A percentile compares a stretch with the other conserved stretches of the same genome.
These are phyloP conservation scores for Nothophoma quercina DNA, from an alignment of 2,329 filamentous ascomycete species.

Conservation along the genomic window DNA sequence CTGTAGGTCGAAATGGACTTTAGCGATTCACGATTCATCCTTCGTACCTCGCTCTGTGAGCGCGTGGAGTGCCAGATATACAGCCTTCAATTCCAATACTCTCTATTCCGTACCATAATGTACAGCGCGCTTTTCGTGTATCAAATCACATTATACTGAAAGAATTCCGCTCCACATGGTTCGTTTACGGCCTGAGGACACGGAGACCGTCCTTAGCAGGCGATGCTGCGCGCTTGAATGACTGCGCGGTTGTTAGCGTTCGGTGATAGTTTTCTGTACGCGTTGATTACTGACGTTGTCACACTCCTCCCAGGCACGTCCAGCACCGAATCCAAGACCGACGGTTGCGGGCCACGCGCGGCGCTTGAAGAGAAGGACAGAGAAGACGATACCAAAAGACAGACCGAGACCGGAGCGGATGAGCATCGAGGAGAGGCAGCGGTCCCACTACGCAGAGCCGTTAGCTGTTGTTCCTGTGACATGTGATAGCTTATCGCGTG, in stretches of 20 bases:
- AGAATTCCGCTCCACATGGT: constrained; percentile 6
- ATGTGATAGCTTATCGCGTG: constrained; percentile 24
- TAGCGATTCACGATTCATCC: too few relatives aligned
- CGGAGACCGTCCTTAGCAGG: constrained; percentile 59
- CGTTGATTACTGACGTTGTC: constrained; percentile 66
- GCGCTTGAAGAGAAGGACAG: constrained; percentile 96
- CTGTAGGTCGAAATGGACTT: too few relatives aligned
- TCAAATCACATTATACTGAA: constrained; percentile 27
- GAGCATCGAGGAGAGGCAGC: constrained; percentile 94
- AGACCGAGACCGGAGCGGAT: constrained; percentile 96
- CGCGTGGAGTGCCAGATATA: constrained; percentile 27
- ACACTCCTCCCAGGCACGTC: constrained; percentile 97
- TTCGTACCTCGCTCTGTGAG: too few relatives aligned
- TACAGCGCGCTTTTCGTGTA: constrained; percentile 42
- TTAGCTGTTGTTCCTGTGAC: constrained; percentile 25
- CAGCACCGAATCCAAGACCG: constrained; percentile 92
- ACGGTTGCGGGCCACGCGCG: constrained; percentile 97
- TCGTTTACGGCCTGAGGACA: constrained; percentile 53
- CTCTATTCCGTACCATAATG: constrained; percentile 46
- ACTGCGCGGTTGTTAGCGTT: constrained; percentile 43
- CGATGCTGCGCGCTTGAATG: constrained; percentile 60
- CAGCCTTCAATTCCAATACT: constrained; percentile 38
- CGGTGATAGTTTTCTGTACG: neutral
- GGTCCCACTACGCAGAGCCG: constrained; percentile 80
- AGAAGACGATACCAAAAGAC: constrained; percentile 98